Evolutionary conservation across 2,329 filamentous ascomycete species (phyloP).

Genomic region (Chaetomiaceae sp.): DNA sequence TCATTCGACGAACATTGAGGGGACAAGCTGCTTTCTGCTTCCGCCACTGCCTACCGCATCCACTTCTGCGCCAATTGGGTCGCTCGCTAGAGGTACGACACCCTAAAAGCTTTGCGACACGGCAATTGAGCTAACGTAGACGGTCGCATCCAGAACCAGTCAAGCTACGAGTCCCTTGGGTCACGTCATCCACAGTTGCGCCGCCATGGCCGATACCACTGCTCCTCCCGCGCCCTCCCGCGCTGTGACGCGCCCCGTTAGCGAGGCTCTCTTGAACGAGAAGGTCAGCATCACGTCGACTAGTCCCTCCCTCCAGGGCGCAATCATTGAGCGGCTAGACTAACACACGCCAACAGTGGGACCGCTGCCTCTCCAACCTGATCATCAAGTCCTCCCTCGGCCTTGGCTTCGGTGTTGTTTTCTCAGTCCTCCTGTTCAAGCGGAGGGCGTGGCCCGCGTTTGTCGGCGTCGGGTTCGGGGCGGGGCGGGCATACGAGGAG

Average conservation of each 20-base stretch:
- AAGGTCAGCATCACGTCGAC: conserved; percentile 75
- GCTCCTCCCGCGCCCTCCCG: conserved; percentile 56
- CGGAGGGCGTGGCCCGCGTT: conserved; percentile 97
- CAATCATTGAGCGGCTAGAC: too few species aligned
- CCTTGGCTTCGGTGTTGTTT: conserved; percentile 95
- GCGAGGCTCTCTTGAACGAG: conserved; percentile 96
- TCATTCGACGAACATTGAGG: conserved; percentile 10
- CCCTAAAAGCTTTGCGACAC: neutral
- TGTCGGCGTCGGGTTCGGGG: conserved; percentile 89
- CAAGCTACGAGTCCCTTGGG: too few species aligned
- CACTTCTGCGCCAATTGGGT: conserved; percentile 10
- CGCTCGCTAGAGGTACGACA: conserved; percentile 1
- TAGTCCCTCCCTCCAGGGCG: too few species aligned
- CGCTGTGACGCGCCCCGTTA: conserved; percentile 77
- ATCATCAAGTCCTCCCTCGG: conserved; percentile 95
- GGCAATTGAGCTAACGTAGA: neutral
- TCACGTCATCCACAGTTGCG: conserved; percentile 4
- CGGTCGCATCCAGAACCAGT: neutral
- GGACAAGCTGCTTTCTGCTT: conserved; percentile 9
- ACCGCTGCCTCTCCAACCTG: conserved; percentile 95
- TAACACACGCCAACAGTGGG: conserved; percentile 64
- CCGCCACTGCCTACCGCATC: conserved; percentile 7
- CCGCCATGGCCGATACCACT: conserved; percentile 51
- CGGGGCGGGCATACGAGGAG: conserved; percentile 95
- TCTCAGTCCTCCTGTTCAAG: conserved; percentile 97